Conservation (phyloP, 805 yeast genomes). For the Priceomyces castillae region DNA sequence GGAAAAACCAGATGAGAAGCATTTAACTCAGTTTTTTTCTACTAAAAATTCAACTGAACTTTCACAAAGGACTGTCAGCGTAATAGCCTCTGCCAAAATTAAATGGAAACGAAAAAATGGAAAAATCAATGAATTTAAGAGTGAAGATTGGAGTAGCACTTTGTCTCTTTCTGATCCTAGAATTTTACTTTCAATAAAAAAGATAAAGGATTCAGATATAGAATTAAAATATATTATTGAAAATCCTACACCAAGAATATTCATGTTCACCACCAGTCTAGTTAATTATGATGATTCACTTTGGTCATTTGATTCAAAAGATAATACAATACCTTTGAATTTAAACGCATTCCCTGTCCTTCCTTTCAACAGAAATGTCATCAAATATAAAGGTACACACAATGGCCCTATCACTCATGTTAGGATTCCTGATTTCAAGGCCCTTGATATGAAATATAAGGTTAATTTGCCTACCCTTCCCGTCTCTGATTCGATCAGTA, state of each 20-base stretch:
- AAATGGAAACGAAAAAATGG: slow-evolving; percentile 33
- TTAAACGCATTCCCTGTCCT: slow-evolving; percentile 48
- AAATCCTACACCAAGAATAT: slow-evolving; percentile 70
- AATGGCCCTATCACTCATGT: slow-evolving; percentile 14
- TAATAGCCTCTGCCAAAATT: slow-evolving; percentile 22
- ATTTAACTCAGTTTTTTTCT: slow-evolving; percentile 22
- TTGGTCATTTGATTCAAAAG: slow-evolving; percentile 24
- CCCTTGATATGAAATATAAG: slow-evolving; percentile 66
- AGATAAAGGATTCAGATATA: slow-evolving; percentile 17
- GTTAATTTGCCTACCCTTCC: slow-evolving; percentile 51
- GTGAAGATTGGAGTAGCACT: slow-evolving; percentile 48
- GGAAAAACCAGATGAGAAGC: not conserved
- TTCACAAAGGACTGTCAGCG: slow-evolving; percentile 37
- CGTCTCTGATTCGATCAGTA: slow-evolving; percentile 11
- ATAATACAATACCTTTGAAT: slow-evolving; percentile 28
- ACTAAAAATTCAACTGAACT: slow-evolving; percentile 39
- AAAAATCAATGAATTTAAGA: slow-evolving; percentile 24
- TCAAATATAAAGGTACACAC: slow-evolving; percentile 30
- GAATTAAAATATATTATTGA: slow-evolving; percentile 55
- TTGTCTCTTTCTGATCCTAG: slow-evolving; percentile 72
- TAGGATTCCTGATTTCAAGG: slow-evolving; percentile 59
- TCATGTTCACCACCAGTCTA: slow-evolving; percentile 57
- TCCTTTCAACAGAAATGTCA: slow-evolving; percentile 54
- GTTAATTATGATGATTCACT: slow-evolving; percentile 17
- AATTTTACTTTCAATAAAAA: slow-evolving; percentile 44